Evolutionary conservation across 768 basidiomycete genomes (phyloP).

Genomic region (Pleurotus ostreatus): DNA sequence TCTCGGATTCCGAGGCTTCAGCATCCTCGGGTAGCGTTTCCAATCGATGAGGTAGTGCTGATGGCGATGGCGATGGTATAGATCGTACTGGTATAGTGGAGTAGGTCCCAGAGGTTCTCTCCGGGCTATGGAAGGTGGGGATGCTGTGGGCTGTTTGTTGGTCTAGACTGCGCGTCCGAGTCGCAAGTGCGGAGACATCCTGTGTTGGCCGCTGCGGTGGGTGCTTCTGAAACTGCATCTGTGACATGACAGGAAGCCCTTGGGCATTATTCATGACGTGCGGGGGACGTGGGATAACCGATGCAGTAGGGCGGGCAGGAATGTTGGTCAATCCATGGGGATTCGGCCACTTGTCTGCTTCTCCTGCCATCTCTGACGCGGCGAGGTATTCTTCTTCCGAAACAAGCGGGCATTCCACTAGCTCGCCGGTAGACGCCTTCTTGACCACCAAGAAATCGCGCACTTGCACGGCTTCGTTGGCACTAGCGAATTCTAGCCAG

Average conservation of each 20-base stretch:
- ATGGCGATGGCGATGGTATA: background rate
- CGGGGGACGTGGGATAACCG: background rate
- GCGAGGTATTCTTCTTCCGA: conserved; percentile 1
- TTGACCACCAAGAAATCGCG: conserved; percentile 5
- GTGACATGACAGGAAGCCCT: background rate
- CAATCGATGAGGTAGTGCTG: background rate
- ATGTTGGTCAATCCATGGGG: conserved; percentile 7
- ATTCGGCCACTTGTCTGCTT: conserved; percentile 6
- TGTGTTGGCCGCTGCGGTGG: background rate
- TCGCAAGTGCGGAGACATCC: background rate
- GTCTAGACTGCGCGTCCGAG: background rate
- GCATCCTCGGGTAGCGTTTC: conserved; percentile 4
- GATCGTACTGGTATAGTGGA: background rate
- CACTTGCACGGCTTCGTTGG: conserved; percentile 1
- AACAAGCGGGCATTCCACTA: conserved; percentile 4
- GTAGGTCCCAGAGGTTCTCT: background rate
- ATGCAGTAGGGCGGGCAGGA: background rate
- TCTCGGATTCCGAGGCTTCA: conserved; percentile 7
- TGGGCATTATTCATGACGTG: background rate
- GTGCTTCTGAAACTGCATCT: background rate
- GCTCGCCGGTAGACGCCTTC: conserved; percentile 4
- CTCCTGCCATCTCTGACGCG: background rate
- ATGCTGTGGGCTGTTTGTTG: background rate
- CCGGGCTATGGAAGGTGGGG: background rate
- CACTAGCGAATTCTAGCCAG: conserved; percentile 6